Conservation (phyloP, 139 green algal species). For the Chlorella sorokiniana region DNA sequence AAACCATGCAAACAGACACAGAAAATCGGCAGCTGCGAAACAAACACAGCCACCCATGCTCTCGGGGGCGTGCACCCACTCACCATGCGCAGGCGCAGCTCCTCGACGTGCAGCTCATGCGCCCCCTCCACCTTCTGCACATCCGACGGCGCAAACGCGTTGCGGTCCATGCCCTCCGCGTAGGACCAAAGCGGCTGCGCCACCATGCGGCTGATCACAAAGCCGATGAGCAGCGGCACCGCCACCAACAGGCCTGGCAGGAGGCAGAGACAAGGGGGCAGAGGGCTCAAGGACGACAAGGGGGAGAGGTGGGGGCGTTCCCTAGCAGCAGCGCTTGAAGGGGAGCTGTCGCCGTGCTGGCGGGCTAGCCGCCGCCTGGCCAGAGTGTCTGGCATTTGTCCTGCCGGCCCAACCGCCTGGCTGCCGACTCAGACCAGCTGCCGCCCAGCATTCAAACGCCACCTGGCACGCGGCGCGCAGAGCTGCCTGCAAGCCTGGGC, state of each 20-base stretch:
- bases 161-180: slow-evolving; percentile 58
- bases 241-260: slow-evolving; percentile 57
- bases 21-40: neutral
- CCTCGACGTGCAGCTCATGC: slow-evolving; percentile 75
- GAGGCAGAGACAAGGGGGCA: neutral
- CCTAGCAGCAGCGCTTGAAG: neutral
- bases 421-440: too few species aligned
- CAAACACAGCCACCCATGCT: neutral
- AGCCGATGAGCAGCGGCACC: slow-evolving; percentile 71
- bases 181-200: slow-evolving; percentile 73
- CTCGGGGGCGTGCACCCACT: too few species aligned
- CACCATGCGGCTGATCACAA: slow-evolving; percentile 62
- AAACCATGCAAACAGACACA: too few species aligned
- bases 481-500: neutral
- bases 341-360: too few species aligned
- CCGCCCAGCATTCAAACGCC: too few species aligned
- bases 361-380: too few species aligned
- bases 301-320: neutral
- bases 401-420: neutral
- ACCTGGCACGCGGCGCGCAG: too few species aligned
- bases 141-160: slow-evolving; percentile 76
- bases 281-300: neutral
- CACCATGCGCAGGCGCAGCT: slow-evolving; percentile 82
- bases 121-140: slow-evolving; percentile 75
- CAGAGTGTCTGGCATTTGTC: neutral